Conservation (phyloP, 306 rosid genomes). For the Begonia masoniana region DNA sequence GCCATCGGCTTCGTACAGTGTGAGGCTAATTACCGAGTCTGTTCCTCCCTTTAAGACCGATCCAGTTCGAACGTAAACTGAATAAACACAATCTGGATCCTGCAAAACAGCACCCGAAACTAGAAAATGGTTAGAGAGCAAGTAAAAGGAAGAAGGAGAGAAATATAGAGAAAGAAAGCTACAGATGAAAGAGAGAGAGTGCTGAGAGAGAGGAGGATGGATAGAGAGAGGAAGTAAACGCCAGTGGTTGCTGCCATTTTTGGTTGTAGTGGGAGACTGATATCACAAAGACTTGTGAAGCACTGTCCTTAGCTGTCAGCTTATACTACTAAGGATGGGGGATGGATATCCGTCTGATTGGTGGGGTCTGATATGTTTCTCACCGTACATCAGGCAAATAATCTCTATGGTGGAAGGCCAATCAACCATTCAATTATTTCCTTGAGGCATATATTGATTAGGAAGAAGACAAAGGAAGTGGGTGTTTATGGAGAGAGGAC, state of each 20-base stretch:
- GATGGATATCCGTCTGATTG: not conserved
- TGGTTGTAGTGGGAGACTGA: no score
- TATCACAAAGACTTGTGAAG: no score
- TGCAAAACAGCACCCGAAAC: constrained; percentile 15
- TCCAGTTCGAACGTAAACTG: constrained; percentile 53
- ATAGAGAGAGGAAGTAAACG: constrained; percentile 7
- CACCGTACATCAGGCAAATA: no score
- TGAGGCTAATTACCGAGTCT: constrained; percentile 37
- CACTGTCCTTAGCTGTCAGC: no score
- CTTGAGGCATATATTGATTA: no score
- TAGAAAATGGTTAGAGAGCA: not conserved
- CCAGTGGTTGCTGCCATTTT: constrained; percentile 20
- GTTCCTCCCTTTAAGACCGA: constrained; percentile 69
- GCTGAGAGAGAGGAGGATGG: constrained; percentile 20
- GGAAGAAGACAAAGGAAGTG: no score
- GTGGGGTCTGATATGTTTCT: not conserved
- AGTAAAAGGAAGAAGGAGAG: not conserved
- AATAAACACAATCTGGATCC: constrained; percentile 61
- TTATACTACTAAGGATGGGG: not conserved
- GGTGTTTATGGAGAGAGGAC: no score
- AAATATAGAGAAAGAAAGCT: not conserved
- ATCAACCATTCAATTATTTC: no score
- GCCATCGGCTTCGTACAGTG: constrained; percentile 40
- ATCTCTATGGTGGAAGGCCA: no score
- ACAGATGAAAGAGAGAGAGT: constrained; percentile 22